phyloP scores from a whole-genome alignment of 257 asterid species.

The Lycium ferocissimum region DNA sequence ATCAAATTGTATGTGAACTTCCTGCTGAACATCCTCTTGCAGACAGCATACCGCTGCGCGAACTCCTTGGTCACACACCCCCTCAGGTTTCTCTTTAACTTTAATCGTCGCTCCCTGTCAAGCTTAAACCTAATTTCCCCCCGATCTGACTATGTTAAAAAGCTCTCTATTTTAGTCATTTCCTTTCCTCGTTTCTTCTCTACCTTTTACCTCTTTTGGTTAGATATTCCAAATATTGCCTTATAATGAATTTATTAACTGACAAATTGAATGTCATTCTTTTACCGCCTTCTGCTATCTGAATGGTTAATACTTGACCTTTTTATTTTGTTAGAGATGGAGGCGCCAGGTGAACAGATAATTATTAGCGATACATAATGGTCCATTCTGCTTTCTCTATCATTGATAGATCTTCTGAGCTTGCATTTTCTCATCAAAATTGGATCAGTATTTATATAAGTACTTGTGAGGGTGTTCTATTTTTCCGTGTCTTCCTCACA shows the following conservation, averaged over 20 bases:
- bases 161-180: neutral
- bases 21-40: conserved; percentile 99
- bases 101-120: neutral
- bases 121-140: neutral
- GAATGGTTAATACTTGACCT: neutral
- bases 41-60: conserved; percentile 85
- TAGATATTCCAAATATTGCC: neutral
- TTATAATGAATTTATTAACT: neutral
- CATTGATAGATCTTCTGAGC: neutral
- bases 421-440: neutral
- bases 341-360: neutral
- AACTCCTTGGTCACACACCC: conserved; percentile 98
- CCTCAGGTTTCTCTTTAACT: conserved; percentile 66
- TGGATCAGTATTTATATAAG: neutral
- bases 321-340: neutral
- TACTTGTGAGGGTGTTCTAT: conserved; percentile 15
- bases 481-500: neutral
- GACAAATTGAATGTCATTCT: neutral
- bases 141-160: neutral
- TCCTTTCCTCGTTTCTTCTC: neutral
- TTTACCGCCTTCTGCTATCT: neutral
- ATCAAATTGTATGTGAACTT: conserved; percentile 92
- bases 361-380: neutral
- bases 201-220: neutral
- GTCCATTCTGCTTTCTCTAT: neutral